phyloP scores from a whole-genome alignment of 768 basidiomycete species.

The Tulasnella sp. region DNA sequence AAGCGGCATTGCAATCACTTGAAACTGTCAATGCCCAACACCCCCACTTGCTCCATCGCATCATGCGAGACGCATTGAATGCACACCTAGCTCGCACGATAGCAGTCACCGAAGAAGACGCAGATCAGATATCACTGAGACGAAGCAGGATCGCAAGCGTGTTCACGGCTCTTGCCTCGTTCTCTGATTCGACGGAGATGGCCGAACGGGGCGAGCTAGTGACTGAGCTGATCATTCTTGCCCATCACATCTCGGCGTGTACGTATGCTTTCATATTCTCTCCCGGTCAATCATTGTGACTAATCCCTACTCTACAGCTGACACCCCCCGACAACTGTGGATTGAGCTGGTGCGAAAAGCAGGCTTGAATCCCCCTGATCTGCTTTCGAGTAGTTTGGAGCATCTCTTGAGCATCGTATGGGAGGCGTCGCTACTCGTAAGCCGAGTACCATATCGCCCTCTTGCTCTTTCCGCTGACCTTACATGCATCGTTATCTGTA shows the following conservation, averaged over 20 bases:
- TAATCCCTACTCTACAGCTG: conserved; percentile 28
- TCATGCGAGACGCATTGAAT: conserved; percentile 52
- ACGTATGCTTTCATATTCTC: conserved; percentile 24
- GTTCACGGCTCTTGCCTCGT: conserved; percentile 41
- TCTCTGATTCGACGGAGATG: conserved; percentile 35
- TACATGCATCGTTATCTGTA: background rate
- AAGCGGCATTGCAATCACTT: conserved; percentile 26
- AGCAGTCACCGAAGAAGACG: conserved; percentile 30
- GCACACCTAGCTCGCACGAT: conserved; percentile 36
- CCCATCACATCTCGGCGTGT: conserved; percentile 64
- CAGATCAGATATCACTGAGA: conserved; percentile 35
- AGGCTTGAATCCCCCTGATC: conserved; percentile 50
- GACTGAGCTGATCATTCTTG: conserved; percentile 50
- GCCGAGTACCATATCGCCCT: background rate
- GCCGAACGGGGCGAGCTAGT: conserved; percentile 37
- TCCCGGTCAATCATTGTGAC: background rate
- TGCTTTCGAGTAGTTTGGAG: conserved; percentile 43
- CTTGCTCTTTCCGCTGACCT: background rate
- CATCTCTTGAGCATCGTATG: conserved; percentile 41
- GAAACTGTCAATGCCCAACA: conserved; percentile 29
- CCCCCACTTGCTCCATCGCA: conserved; percentile 40
- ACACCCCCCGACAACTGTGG: conserved; percentile 55
- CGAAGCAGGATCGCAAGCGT: conserved; percentile 41
- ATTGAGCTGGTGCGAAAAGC: conserved; percentile 72
- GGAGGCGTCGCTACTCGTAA: conserved; percentile 26